Evolutionary conservation across 306 rosid species (phyloP).

Genomic region (Sechiopsis laciniata): DNA sequence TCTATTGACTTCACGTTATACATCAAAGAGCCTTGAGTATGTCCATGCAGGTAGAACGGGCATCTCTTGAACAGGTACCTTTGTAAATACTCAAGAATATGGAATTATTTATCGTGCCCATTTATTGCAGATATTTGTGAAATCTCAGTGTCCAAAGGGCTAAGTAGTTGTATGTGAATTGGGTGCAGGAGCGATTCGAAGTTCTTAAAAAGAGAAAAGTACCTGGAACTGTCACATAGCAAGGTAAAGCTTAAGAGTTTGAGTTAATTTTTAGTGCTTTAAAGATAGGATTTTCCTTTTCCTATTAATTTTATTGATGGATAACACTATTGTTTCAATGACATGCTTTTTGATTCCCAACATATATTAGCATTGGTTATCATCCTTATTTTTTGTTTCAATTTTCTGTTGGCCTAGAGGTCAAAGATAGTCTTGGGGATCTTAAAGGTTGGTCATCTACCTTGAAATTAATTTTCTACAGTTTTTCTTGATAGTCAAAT

Average conservation of each 20-base stretch:
- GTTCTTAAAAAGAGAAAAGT: constrained; percentile 75
- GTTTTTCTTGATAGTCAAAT: too few relatives aligned
- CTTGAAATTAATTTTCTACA: too few relatives aligned
- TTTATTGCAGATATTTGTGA: too few relatives aligned
- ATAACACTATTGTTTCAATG: not conserved
- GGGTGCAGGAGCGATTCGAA: constrained; percentile 92
- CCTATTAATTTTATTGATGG: not conserved
- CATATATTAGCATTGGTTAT: not conserved
- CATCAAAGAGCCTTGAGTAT: constrained; percentile 97
- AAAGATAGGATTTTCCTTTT: not conserved
- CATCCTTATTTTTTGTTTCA: not conserved
- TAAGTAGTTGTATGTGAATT: constrained; percentile 32
- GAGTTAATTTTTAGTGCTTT: constrained; percentile 13
- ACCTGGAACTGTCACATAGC: constrained; percentile 74
- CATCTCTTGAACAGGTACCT: constrained; percentile 76
- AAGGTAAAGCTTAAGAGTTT: constrained; percentile 47
- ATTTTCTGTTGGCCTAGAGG: not conserved
- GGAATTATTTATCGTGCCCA: not conserved
- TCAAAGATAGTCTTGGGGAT: too few relatives aligned
- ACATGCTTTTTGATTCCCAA: not conserved
- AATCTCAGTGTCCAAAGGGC: not conserved
- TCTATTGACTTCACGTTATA: constrained; percentile 24
- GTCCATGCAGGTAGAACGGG: constrained; percentile 98
- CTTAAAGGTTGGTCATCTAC: too few relatives aligned
- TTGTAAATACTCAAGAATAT: constrained; percentile 2